Conservation (phyloP, 176 grass and related monocot species). For the Musa acuminata region DNA sequence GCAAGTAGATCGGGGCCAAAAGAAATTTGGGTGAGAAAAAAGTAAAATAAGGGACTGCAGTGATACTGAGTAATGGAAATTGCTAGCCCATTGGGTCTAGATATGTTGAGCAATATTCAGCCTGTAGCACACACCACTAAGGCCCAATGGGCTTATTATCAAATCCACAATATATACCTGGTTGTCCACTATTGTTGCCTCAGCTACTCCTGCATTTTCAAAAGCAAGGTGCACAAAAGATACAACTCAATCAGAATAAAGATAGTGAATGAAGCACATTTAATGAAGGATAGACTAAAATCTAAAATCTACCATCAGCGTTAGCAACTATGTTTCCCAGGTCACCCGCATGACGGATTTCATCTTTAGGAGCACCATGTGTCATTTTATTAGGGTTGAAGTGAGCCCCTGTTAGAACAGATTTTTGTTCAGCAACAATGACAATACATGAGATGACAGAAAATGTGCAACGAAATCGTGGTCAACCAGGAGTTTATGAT, state of each 20-base stretch:
- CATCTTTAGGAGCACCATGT: conserved; percentile 72
- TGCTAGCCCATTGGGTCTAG: background rate
- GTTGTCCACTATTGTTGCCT: conserved; percentile 71
- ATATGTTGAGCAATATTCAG: background rate
- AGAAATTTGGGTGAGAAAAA: background rate
- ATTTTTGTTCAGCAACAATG: background rate
- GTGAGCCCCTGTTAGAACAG: conserved; percentile 55
- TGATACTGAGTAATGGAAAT: background rate
- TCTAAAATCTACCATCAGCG: conserved; percentile 38
- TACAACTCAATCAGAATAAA: background rate
- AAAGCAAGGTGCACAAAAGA: background rate
- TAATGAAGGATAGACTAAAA: conserved; percentile 5
- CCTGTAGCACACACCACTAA: background rate
- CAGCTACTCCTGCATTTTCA: conserved; percentile 5
- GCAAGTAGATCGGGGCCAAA: too few relatives aligned
- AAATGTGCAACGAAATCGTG: background rate
- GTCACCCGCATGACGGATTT: conserved; percentile 25
- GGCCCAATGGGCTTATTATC: background rate
- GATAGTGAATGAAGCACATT: background rate
- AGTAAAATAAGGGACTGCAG: background rate
- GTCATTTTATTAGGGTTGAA: conserved; percentile 70
- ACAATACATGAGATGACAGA: background rate
- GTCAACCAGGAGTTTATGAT: background rate
- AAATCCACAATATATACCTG: conserved; percentile 31
- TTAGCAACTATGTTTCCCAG: conserved; percentile 74